Evolutionary conservation across 192 early-diverging fungal genomes (phyloP).

Genomic region (Ambispora gerdemannii): DNA sequence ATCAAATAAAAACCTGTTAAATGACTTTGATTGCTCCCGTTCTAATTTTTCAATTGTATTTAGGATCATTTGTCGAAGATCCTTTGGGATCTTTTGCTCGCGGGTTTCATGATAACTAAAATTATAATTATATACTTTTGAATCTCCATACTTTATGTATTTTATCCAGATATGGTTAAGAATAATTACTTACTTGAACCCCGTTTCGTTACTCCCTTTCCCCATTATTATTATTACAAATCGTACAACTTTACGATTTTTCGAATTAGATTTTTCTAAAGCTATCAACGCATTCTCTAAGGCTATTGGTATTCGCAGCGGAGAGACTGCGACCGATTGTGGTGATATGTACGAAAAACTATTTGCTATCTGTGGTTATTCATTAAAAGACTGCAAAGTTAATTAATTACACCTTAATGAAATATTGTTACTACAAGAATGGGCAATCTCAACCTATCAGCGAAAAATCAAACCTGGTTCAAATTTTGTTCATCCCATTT

Average conservation of each 20-base stretch:
- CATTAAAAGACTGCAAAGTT: neutral
- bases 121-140: no score
- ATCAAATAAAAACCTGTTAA: no score
- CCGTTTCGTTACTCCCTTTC: slow-evolving; percentile 12
- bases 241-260: neutral
- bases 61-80: slow-evolving; percentile 9
- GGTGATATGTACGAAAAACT: slow-evolving; percentile 27
- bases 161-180: neutral
- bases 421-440: neutral
- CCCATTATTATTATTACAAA: slow-evolving; percentile 27
- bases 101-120: slow-evolving; percentile 22
- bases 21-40: no score
- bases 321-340: slow-evolving; percentile 14
- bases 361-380: slow-evolving; percentile 19
- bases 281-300: slow-evolving; percentile 27
- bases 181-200: neutral
- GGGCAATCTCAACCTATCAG: neutral
- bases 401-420: neutral
- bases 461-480: slow-evolving; percentile 1
- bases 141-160: no score
- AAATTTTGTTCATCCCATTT: slow-evolving; percentile 30
- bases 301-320: slow-evolving; percentile 14
- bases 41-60: no score
- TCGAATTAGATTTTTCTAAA: neutral
- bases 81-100: slow-evolving; percentile 1